Base-by-base conservation (phyloP, 2,329 filamentous ascomycete species). In the Macrophomina tecta region DNA sequence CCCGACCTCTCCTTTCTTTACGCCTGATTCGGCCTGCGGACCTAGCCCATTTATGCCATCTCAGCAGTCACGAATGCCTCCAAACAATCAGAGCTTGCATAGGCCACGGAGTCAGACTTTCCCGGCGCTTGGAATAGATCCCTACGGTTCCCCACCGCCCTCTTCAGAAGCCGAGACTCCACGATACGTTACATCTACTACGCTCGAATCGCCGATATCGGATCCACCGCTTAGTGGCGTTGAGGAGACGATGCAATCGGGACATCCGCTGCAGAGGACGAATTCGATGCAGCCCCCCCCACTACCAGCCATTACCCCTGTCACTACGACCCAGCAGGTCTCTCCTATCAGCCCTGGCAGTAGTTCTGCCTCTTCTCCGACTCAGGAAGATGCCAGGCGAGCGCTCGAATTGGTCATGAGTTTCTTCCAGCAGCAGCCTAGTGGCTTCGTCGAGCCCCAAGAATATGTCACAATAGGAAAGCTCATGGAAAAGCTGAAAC, bases 61-160 rank as follows among this genome's bases (percentile, higher is more conserved):
- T 8, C 82, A 82, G 66, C 83, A 85, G 69, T 80, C 81, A 32
- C 82, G 82, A 67, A 81, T 82, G 42, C 81, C 81, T 64, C 81
- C 80, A 46, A 77, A 79, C 51, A 80, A 79, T 66, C 80, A 82
- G 64, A 87, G 87, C 72, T 88, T 90, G 70, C 90, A 91, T 72
- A 86, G 92, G 66, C 92, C 91, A n/a, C 86, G 93, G 73, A 95
- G 92, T 76, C 93, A 96, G 77, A 97, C 93, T 0, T 93, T 97
- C 69, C 92, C 93, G 1, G 64, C 64, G 52, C 81, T 92, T 49
- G 88, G 88, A 55, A 82, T 90, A 52, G 89, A 89, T 70, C 82
- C 86, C 36, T 85, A 85, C 72, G 82, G 86, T 69, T 82, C 83
- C 42, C 82, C 83, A 32, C 73, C 81, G 40, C 78, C 83, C 55